A percentile compares a stretch with the other conserved stretches of the same genome.
Conservation (phyloP, 1,139 yeast species). For the Geotrichum cucujoidarum region DNA sequence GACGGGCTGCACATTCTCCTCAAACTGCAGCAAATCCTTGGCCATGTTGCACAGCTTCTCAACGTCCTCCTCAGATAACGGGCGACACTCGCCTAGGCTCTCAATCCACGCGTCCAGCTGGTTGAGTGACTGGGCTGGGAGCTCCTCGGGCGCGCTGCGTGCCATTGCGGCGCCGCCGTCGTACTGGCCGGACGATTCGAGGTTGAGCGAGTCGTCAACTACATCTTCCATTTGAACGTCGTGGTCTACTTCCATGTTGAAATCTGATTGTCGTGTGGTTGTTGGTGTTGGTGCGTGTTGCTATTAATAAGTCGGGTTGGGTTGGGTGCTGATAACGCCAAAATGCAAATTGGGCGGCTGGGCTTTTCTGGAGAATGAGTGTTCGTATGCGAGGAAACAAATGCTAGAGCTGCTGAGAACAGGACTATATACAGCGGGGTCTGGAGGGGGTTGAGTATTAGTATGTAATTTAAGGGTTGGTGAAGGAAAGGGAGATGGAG, state of each 20-base stretch:
- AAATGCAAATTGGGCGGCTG: neutral
- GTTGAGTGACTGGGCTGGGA: conserved; percentile 37
- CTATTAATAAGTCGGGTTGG: neutral
- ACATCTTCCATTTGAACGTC: conserved; percentile 21
- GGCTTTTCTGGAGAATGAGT: neutral
- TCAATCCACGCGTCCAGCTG: conserved; percentile 88
- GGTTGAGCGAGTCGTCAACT: conserved; percentile 8
- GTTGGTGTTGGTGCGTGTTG: no score
- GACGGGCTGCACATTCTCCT: conserved; percentile 77
- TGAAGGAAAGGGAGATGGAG: no score
- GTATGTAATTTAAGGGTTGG: no score
- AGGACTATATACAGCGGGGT: no score
- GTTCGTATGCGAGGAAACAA: no score
- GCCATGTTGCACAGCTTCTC: conserved; percentile 63
- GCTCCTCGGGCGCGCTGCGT: conserved; percentile 5
- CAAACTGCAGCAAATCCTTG: conserved; percentile 31
- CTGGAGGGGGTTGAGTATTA: no score
- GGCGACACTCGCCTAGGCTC: conserved; percentile 71
- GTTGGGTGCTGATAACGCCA: neutral
- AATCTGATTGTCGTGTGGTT: no score
- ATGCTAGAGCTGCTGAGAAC: no score
- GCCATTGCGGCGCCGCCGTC: neutral
- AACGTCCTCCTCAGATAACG: conserved; percentile 74
- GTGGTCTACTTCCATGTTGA: conserved; percentile 18
- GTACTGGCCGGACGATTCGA: conserved; percentile 3